phyloP scores from a whole-genome alignment of 257 asterid species.

The Salvia rosmarinus region DNA sequence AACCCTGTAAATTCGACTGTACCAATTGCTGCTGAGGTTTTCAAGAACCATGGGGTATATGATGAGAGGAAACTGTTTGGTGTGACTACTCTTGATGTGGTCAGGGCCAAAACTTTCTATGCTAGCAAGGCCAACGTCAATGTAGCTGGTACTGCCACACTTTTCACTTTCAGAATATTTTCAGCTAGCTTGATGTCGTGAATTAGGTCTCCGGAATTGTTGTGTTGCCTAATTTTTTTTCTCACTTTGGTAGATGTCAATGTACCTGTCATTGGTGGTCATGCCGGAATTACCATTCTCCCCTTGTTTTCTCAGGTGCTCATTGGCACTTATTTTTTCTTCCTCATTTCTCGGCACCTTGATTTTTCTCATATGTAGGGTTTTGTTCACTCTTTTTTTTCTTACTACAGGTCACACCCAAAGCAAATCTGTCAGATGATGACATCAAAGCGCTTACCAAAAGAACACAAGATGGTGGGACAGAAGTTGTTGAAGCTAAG shows the following conservation, averaged over 20 bases:
- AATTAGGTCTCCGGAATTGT: not conserved
- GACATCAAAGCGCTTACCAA: constrained; percentile 75
- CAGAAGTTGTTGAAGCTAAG: constrained; percentile 97
- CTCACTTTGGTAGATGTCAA: constrained; percentile 58
- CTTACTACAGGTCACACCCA: constrained; percentile 67
- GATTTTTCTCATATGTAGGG: not conserved
- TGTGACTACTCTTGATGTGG: constrained; percentile 95
- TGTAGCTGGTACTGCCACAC: constrained; percentile 58
- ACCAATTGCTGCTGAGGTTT: constrained; percentile 92
- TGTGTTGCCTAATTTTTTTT: constrained; percentile 7
- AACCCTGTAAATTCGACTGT: constrained; percentile 94
- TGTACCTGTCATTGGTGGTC: constrained; percentile 95
- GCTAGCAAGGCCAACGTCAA: constrained; percentile 83
- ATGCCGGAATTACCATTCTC: constrained; percentile 91
- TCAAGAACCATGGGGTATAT: constrained; percentile 79
- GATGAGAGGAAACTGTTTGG: constrained; percentile 76
- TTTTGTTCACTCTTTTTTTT: constrained; percentile 6
- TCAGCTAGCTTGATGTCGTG: not conserved
- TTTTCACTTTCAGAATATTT: not conserved
- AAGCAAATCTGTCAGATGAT: constrained; percentile 72
- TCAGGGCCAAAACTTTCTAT: constrained; percentile 88
- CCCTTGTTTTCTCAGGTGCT: constrained; percentile 89
- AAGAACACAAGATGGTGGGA: constrained; percentile 97
- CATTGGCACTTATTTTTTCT: not conserved
- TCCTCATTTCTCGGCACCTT: not conserved